Conservation (phyloP, 371 early-diverging fungal species). For the Circinella umbellata region DNA sequence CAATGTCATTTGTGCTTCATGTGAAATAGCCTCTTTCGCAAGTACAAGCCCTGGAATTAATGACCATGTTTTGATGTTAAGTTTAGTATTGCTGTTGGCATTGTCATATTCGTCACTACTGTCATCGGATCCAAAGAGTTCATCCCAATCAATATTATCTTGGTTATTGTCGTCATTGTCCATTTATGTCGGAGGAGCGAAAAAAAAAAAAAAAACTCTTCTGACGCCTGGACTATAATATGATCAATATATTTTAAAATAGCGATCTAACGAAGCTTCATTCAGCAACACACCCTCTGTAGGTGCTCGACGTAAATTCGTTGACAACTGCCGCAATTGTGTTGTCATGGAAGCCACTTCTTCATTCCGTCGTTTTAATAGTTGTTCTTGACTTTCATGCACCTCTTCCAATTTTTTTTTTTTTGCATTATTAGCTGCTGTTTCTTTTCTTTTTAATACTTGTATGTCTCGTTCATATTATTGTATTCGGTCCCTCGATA, state of each 20-base stretch:
- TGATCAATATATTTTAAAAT: no score
- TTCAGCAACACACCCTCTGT: constrained; percentile 40
- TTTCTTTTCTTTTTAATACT: constrained; percentile 57
- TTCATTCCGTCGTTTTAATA: constrained; percentile 47
- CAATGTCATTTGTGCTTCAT: constrained; percentile 40
- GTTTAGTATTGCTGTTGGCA: constrained; percentile 7
- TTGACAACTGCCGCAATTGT: constrained; percentile 37
- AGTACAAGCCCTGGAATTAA: constrained; percentile 38
- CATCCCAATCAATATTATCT: constrained; percentile 33
- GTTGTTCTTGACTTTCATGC: constrained; percentile 59
- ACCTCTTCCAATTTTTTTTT: constrained; percentile 71
- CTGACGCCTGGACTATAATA: no score
- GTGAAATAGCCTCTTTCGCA: constrained; percentile 31
- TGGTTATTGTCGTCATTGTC: no score
- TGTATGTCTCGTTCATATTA: constrained; percentile 70
- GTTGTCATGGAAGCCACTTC: constrained; percentile 40
- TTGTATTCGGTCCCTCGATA: constrained; percentile 59
- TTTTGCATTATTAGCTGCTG: constrained; percentile 48
- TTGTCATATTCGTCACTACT: no score
- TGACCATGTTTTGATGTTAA: constrained; percentile 6
- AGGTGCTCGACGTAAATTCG: constrained; percentile 34
- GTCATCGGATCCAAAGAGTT: constrained; percentile 39
- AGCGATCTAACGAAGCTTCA: constrained; percentile 33
- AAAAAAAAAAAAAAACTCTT: no score
- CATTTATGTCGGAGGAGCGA: not conserved